Conservation (phyloP, 2,329 filamentous ascomycete genomes). For the Eutypella sp. region DNA sequence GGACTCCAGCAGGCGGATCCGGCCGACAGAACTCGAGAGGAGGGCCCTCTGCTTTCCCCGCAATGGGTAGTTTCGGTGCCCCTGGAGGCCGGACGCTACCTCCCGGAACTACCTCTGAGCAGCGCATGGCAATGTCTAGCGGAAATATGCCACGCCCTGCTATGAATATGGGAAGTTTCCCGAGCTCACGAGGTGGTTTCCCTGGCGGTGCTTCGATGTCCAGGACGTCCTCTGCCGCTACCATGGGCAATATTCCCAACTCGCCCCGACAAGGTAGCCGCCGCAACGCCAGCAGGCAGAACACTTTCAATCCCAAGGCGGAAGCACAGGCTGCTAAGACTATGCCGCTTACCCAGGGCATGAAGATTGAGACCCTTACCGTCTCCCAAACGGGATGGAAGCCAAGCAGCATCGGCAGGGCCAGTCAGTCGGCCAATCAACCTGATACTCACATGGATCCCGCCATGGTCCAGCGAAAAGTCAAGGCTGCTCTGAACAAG, state of each 20-base stretch:
- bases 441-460: slow-evolving; percentile 67
- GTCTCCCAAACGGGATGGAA: slow-evolving; percentile 81
- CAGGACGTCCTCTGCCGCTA: slow-evolving; percentile 57
- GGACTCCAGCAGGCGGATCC: slow-evolving; percentile 49
- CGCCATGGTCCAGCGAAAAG: slow-evolving; percentile 94
- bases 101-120: slow-evolving; percentile 69
- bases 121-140: slow-evolving; percentile 66
- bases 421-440: slow-evolving; percentile 35
- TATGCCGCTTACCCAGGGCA: slow-evolving; percentile 85
- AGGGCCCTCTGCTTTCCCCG: slow-evolving; percentile 43
- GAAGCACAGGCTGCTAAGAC: slow-evolving; percentile 72
- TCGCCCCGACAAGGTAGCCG: slow-evolving; percentile 67
- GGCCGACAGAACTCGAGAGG: slow-evolving; percentile 48
- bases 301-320: slow-evolving; percentile 46
- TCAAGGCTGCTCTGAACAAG: slow-evolving; percentile 98
- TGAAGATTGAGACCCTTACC: slow-evolving; percentile 75
- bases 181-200: slow-evolving; percentile 57
- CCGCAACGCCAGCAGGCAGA: slow-evolving; percentile 61
- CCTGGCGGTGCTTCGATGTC: slow-evolving; percentile 59
- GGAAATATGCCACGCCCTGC: slow-evolving; percentile 45
- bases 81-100: slow-evolving; percentile 52
- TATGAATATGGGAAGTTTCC: slow-evolving; percentile 56
- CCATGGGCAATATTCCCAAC: slow-evolving; percentile 56
- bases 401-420: slow-evolving; percentile 62
- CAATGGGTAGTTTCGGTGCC: slow-evolving; percentile 68